Evolutionary conservation across 805 yeast species (phyloP).

Genomic region (Candida boleticola): DNA sequence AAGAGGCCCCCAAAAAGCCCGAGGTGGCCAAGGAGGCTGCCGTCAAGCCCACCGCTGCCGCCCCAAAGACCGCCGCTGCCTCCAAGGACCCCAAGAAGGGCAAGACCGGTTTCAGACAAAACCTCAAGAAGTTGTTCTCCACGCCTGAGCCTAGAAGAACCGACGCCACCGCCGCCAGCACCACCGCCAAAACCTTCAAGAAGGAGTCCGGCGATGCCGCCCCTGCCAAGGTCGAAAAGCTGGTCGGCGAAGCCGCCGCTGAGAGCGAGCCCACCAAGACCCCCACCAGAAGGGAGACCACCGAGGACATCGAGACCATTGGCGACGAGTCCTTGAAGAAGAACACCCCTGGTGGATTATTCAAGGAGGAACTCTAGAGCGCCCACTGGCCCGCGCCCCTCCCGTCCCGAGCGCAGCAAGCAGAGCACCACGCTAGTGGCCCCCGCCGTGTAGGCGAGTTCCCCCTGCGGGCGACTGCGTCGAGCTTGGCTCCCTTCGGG

Average conservation of each 20-base stretch:
- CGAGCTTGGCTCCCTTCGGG: too few relatives aligned
- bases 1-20: neutral
- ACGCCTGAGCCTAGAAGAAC: slow-evolving; percentile 1
- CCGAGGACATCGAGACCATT: slow-evolving; percentile 5
- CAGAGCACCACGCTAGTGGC: neutral
- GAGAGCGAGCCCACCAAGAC: slow-evolving; percentile 1
- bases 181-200: slow-evolving; percentile 3
- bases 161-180: slow-evolving; percentile 1
- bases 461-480: too few relatives aligned
- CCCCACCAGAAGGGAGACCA: slow-evolving; percentile 2
- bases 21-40: slow-evolving; percentile 2
- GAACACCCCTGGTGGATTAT: slow-evolving; percentile 33
- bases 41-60: slow-evolving; percentile 6
- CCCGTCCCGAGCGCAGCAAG: too few relatives aligned
- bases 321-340: slow-evolving; percentile 32
- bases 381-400: too few relatives aligned
- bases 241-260: neutral
- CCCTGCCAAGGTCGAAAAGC: slow-evolving; percentile 12
- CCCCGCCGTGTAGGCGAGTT: neutral
- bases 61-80: slow-evolving; percentile 7
- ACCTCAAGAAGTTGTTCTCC: slow-evolving; percentile 16
- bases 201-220: slow-evolving; percentile 7
- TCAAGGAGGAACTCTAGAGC: slow-evolving; percentile 39
- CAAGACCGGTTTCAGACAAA: slow-evolving; percentile 18
- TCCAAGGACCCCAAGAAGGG: slow-evolving; percentile 2